Evolutionary conservation across 768 basidiomycete species (phyloP).

Genomic region (Lactarius psammicola): DNA sequence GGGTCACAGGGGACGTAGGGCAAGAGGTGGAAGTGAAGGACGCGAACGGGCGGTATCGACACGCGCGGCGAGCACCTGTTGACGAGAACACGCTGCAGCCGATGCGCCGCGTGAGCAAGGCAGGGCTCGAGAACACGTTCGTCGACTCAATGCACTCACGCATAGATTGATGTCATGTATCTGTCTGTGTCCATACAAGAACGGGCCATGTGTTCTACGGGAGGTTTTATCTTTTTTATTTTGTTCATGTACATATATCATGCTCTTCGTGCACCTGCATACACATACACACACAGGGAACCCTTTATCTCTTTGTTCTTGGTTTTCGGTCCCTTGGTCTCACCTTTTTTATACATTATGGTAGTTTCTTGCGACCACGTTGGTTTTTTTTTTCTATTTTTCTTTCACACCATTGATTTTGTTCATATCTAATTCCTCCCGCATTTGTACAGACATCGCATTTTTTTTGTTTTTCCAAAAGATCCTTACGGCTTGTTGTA

Average conservation of each 20-base stretch:
- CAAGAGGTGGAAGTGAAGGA: conserved; percentile 92
- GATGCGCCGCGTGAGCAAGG: conserved; percentile 87
- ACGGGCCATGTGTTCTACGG: background rate
- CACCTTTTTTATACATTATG: background rate
- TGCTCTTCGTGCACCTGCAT: background rate
- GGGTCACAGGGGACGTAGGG: conserved; percentile 59
- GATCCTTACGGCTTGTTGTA: conserved; percentile 1
- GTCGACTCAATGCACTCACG: background rate
- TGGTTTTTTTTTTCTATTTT: conserved; percentile 6
- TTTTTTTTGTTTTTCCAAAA: background rate
- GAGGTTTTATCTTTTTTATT: conserved; percentile 6
- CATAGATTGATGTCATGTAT: conserved; percentile 7
- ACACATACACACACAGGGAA: conserved; percentile 1
- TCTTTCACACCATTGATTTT: conserved; percentile 12
- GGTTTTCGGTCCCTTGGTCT: background rate
- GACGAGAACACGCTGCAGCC: conserved; percentile 88
- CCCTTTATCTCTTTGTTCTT: conserved; percentile 10
- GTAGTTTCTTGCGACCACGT: background rate
- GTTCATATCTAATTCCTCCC: conserved; percentile 17
- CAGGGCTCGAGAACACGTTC: conserved; percentile 71
- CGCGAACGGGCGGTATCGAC: conserved; percentile 78
- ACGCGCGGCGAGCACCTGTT: conserved; percentile 83
- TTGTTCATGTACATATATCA: conserved; percentile 4
- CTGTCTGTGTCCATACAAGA: conserved; percentile 2
- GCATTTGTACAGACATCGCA: conserved; percentile 22